These are phyloP conservation scores for Cladosporium sp. DNA, from an alignment of 2,329 filamentous ascomycete genomes.

Conservation along the genomic window DNA sequence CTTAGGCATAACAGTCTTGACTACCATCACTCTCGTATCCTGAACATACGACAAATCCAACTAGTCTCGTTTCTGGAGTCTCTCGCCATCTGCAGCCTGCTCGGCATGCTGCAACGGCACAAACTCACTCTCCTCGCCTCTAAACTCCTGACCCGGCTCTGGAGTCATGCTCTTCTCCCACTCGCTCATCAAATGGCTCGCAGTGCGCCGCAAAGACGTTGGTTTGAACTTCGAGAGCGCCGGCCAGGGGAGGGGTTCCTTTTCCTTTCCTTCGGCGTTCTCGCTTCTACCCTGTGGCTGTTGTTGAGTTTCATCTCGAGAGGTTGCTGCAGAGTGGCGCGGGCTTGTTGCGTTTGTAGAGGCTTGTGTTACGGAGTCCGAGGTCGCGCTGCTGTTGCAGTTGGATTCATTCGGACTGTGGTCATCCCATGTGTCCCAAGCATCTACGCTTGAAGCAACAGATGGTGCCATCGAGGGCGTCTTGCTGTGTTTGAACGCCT, in stretches of 20 bases:
- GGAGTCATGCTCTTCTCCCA: constrained; percentile 72
- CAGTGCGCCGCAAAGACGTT: constrained; percentile 72
- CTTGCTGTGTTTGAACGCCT: constrained; percentile 21
- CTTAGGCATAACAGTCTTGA: background rate
- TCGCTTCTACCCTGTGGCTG: background rate
- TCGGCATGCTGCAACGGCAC: background rate
- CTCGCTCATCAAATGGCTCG: constrained; percentile 81
- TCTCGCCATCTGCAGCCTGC: background rate
- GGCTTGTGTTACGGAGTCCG: constrained; percentile 6
- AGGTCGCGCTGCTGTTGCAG: constrained; percentile 17
- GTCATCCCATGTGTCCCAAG: constrained; percentile 31
- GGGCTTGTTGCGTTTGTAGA: constrained; percentile 8
- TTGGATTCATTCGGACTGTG: constrained; percentile 20
- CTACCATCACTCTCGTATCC: background rate
- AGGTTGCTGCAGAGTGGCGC: constrained; percentile 13
- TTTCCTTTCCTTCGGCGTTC: constrained; percentile 25
- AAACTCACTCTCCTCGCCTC: constrained; percentile 10
- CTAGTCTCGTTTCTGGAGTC: constrained; percentile 2
- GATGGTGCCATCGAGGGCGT: constrained; percentile 21
- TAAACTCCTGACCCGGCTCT: constrained; percentile 13
- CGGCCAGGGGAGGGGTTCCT: constrained; percentile 55
- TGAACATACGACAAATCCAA: background rate
- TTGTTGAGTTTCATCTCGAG: constrained; percentile 19
- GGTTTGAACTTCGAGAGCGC: constrained; percentile 68
- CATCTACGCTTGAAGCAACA: constrained; percentile 21